Base-by-base conservation (phyloP, 2,329 filamentous ascomycete genomes). In the Penicillium polonicum region DNA sequence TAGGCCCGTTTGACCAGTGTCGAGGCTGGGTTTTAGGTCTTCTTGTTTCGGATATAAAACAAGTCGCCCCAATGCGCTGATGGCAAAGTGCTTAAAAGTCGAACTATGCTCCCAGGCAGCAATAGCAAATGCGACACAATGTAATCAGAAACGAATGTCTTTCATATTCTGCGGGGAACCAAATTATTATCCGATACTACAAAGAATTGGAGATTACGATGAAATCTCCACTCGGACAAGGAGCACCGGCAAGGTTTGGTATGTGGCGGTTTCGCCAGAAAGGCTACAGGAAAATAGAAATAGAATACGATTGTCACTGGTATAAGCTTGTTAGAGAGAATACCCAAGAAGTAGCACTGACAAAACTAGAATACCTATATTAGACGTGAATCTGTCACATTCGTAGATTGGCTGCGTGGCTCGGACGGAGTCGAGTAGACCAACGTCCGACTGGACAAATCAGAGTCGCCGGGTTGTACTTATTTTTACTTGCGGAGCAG, bases 391-490 rank as follows among this genome's bases (percentile, higher is more conserved):
- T 35, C 23, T 23, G 23, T 23, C 23, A 23, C 23, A 5, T 23
- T 4, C 1, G 23, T 21, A 33, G 9, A 31, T 35, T 38, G 51
- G 52, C 59, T 52, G 48, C 52, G 52, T 59, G 49, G 59, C 59
- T 51, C 36, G 55, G 60, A 23, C 13, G 46, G 45, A 29, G 58
- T 58, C 53, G 48, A 52, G 29, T 48, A 19, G 45, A 42, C 53
- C 33, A 60, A 63, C 53, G 41, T 56, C 39, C 2, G 13, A 42
- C 38, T 19, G 17, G 62, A 53, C 60, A 65, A 58, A 42, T 48
- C 23, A 58, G 62, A 57, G 57, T 59, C 53, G 55, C 55, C 52
- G 25, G 21, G 35, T 21, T 23, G 8, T n/a, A 23, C 36, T 51
- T 38, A 23, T 33, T 48, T 33, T n/a, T 5, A 29, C 36, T 41